Conservation (phyloP, 2,329 filamentous ascomycete species). For the Diaporthe destruens region DNA sequence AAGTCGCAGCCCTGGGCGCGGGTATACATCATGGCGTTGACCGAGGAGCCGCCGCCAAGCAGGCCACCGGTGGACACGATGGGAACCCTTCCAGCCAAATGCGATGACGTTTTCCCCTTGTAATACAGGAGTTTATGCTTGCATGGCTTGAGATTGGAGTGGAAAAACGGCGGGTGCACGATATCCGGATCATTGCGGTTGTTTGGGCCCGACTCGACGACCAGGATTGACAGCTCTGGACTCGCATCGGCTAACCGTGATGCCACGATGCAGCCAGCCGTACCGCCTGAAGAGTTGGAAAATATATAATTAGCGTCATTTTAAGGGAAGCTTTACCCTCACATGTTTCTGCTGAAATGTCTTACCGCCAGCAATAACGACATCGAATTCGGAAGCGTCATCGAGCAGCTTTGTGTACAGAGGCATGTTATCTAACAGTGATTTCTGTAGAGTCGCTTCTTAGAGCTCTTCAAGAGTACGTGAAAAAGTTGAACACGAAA, state of each 20-base stretch:
- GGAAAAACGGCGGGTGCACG: slow-evolving; percentile 62
- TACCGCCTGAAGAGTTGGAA: slow-evolving; percentile 53
- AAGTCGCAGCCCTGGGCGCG: slow-evolving; percentile 50
- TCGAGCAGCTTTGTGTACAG: slow-evolving; percentile 44
- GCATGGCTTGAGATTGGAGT: slow-evolving; percentile 60
- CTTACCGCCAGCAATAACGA: slow-evolving; percentile 54
- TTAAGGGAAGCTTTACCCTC: not conserved
- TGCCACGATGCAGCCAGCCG: slow-evolving; percentile 64
- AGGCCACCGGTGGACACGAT: slow-evolving; percentile 55
- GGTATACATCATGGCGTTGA: slow-evolving; percentile 58
- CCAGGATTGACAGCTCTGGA: slow-evolving; percentile 62
- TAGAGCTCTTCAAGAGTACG: no score
- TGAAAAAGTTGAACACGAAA: no score
- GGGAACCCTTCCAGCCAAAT: slow-evolving; percentile 58
- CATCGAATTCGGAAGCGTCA: slow-evolving; percentile 53
- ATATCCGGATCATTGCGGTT: slow-evolving; percentile 64
- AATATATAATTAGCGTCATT: slow-evolving; percentile 3
- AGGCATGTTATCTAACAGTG: slow-evolving; percentile 8
- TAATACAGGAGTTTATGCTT: slow-evolving; percentile 62
- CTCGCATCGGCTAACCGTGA: slow-evolving; percentile 63
- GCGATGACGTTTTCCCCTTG: slow-evolving; percentile 57
- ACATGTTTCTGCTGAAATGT: not conserved
- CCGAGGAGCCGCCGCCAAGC: slow-evolving; percentile 65
- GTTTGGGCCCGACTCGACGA: slow-evolving; percentile 68
- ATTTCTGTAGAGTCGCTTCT: no score